Evolutionary conservation across 768 basidiomycete species (phyloP), one percentile per base, ranked within the genome.

Genomic region (Pleurotus eryngii): DNA sequence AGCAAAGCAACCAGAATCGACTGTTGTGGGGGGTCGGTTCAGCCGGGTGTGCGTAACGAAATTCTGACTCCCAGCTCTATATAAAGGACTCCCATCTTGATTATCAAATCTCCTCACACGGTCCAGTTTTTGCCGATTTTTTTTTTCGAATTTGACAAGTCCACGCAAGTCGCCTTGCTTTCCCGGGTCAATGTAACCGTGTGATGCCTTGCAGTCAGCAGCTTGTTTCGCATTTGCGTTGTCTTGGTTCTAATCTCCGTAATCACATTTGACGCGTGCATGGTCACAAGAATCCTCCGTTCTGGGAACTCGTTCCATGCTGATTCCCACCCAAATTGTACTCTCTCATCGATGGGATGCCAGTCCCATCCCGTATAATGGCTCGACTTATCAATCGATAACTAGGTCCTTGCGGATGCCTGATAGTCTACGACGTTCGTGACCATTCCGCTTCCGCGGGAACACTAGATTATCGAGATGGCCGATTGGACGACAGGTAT

Each of bases 11-110:
- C 71, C 68, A 70, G 72, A 77, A 77, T 74, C 77, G 78, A 76
- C 76, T 65, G 70, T 54, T 37, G 39, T 70, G 72, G 71, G 71
- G 72, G 68, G 78, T 78, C 80, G 75, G 78, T 78, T 76, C 76
- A 72, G 76, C 76, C 74, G 72, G 73, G 69, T 66, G 64, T 64
- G 51, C 51, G 51, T 54, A 54, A 54, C 51, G 42, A 24, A 24
- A 11, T 42, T 20, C n/a, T 54, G 51, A 54, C 39, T 54, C 51
- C 51, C 51, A 42, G 39, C 39, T 26, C 35, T 54, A 15, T 54
- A 54, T 54, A 54, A 18, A 54, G 11, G 38, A 9, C 18, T 17
- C 27, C 49, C 30, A 15, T 8, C 38, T 4, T n/a, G 24, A 27
- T 50, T 50, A 50, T 27, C 17, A 35, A 50, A 50, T 50, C 3